Evolutionary conservation across 768 basidiomycete species (phyloP), one percentile per base, ranked within the genome.

Genomic region (Mycena haematopus): DNA sequence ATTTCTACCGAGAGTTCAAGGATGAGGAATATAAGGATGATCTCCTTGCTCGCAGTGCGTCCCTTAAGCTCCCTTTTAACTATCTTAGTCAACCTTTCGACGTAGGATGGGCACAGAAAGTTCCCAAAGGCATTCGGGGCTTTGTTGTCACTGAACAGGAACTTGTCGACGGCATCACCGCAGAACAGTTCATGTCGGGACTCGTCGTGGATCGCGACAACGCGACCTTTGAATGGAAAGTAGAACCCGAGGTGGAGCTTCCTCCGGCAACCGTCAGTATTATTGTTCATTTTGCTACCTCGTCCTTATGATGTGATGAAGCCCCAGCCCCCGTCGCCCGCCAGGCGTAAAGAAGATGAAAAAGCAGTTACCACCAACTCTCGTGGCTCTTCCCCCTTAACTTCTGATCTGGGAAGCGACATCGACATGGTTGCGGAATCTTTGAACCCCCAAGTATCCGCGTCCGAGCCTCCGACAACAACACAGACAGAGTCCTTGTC

Each of bases 21-120:
- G 66, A 67, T 3, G 58, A 60, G 45, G 66, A 67, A 56, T 67
- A 67, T 29, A 63, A 64, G 55, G 66, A 67, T 38, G 66, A 67
- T 56, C 33, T 61, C 13, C 13, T 67, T 27, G 36, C 59, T 40
- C 66, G 62, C 52, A 56, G 66, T 67, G 62, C 66, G 66, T 67
- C 6, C 15, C n/a, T 21, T 24, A 19, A 21, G 8, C 9, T 36
- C 3, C 38, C n/a, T 42, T 40, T 35, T 1, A 19, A 21, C 17
- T 1, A 11, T 29, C 9, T 2, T 38, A n/a, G 17, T 60, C n/a
- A 58, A 11, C 55, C 6, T 21, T n/a, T 21, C 21, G 3, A 22
- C 31, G 1, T 22, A 67, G 66, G 66, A 40, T 67, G 66, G 66
- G 50, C 62, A 6, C 66, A 67, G 50, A 67, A 67, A 27, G 62